A percentile compares a stretch with the other conserved stretches of the same genome.
Conservation (phyloP, 306 rosid genomes). For the Trichosanthes cucumerina region DNA sequence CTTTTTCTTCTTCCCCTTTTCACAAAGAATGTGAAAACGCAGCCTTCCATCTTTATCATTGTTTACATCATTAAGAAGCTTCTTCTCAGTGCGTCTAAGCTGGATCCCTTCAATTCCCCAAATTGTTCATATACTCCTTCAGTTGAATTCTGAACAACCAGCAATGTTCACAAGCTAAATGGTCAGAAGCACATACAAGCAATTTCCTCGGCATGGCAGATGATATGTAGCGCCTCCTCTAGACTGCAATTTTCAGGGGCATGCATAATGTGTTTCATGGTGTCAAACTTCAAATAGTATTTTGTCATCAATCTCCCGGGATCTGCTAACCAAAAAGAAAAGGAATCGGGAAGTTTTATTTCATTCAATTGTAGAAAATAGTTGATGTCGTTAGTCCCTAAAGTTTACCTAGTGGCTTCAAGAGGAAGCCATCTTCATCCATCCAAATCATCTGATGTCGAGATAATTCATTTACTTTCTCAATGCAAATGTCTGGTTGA, state of each 20-base stretch:
- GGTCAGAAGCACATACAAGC: slow-evolving; percentile 42
- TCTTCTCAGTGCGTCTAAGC: slow-evolving; percentile 95
- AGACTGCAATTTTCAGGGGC: slow-evolving; percentile 63
- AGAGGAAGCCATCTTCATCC: slow-evolving; percentile 92
- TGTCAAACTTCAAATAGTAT: slow-evolving; percentile 85
- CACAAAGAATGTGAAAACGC: slow-evolving; percentile 70
- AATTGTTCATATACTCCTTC: slow-evolving; percentile 18
- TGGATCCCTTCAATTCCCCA: slow-evolving; percentile 68
- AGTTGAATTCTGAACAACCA: slow-evolving; percentile 6
- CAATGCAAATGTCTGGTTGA: slow-evolving; percentile 59
- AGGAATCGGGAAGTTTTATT: slow-evolving; percentile 17
- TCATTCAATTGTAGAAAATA: not conserved
- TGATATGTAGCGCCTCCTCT: slow-evolving; percentile 69
- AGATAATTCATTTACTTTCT: slow-evolving; percentile 77
- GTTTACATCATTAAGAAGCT: slow-evolving; percentile 70
- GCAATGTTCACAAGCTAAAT: not conserved
- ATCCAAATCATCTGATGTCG: slow-evolving; percentile 73
- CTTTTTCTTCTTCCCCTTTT: slow-evolving; percentile 70
- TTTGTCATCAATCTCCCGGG: slow-evolving; percentile 95
- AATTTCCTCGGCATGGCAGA: slow-evolving; percentile 82
- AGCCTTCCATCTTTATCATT: slow-evolving; percentile 84
- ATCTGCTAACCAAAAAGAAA: slow-evolving; percentile 34
- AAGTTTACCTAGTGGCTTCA: slow-evolving; percentile 73
- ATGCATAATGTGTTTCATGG: slow-evolving; percentile 89
- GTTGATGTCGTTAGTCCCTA: not conserved